Percentiles rank a stretch among this genome's conserved stretches.
Conservation (phyloP, 352 stramenopile species). For the Globisporangium rhizosaccharum region DNA sequence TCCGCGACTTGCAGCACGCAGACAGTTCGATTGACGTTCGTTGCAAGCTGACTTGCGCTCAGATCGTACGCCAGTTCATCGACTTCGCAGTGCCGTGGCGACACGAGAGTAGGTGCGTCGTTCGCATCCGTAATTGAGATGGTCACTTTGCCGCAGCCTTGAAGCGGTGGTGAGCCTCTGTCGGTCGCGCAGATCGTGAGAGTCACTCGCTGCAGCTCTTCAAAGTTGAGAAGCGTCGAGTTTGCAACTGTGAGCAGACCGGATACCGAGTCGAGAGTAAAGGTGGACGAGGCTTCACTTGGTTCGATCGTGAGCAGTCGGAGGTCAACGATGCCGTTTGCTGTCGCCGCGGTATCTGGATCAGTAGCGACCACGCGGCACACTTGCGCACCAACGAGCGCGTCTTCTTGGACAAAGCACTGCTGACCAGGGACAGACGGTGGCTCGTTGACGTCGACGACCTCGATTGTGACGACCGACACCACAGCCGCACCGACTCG, state of each 20-base stretch:
- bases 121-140: slow-evolving; percentile 3
- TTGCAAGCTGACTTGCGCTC: not conserved
- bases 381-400: not conserved
- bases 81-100: slow-evolving; percentile 1
- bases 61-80: slow-evolving; percentile 9
- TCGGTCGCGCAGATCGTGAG: slow-evolving; percentile 8
- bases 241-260: slow-evolving; percentile 5
- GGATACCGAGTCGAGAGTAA: slow-evolving; percentile 3
- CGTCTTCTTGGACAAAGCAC: slow-evolving; percentile 8
- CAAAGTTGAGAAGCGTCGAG: not conserved
- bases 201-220: not conserved
- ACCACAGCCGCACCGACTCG: not conserved
- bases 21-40: slow-evolving; percentile 2
- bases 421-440: not conserved
- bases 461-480: slow-evolving; percentile 2
- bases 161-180: slow-evolving; percentile 1
- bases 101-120: slow-evolving; percentile 3
- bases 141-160: not conserved
- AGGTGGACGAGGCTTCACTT: not conserved
- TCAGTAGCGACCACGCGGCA: slow-evolving; percentile 1
- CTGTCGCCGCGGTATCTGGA: not conserved
- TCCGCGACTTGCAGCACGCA: slow-evolving; percentile 4
- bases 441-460: slow-evolving; percentile 7
- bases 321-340: slow-evolving; percentile 6
- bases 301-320: not conserved